These are phyloP conservation scores for Candida tallmaniae DNA, from an alignment of 805 yeast genomes.

Conservation along the genomic window DNA sequence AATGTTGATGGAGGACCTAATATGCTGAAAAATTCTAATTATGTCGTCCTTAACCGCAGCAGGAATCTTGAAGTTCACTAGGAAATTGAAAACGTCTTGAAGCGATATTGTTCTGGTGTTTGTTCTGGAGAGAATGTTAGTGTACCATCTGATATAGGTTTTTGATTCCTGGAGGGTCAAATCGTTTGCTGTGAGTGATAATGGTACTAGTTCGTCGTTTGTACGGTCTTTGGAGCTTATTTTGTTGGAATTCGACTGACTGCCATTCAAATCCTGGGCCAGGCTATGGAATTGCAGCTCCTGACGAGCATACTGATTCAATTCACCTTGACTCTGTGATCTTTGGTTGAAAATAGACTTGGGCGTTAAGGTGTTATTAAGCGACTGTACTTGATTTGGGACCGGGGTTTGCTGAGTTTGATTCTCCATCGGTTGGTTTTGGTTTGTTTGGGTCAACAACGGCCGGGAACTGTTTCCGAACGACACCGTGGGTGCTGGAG, in stretches of 20 bases:
- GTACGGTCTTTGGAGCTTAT: no score
- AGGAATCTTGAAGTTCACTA: slow-evolving; percentile 69
- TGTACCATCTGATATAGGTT: slow-evolving; percentile 91
- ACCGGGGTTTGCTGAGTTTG: no score
- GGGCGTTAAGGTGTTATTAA: not conserved
- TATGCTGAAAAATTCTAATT: slow-evolving; percentile 45
- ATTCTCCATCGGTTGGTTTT: no score
- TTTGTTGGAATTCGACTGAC: not conserved
- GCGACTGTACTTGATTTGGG: no score
- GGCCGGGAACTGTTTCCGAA: no score
- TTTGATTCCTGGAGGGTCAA: slow-evolving; percentile 73
- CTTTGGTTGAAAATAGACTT: no score
- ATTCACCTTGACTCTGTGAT: not conserved
- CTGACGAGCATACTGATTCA: slow-evolving; percentile 1
- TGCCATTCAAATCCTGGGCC: not conserved
- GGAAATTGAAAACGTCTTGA: slow-evolving; percentile 73
- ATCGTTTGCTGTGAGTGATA: slow-evolving; percentile 62
- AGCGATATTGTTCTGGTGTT: slow-evolving; percentile 62
- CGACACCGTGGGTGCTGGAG: slow-evolving; percentile 52
- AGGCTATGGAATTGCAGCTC: not conserved
- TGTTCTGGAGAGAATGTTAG: slow-evolving; percentile 71
- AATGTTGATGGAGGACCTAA: slow-evolving; percentile 60
- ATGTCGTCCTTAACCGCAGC: slow-evolving; percentile 48
- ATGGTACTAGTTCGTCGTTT: slow-evolving; percentile 47
- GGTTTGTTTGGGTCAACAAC: no score